Base-by-base conservation (phyloP, 2,329 filamentous ascomycete species). In the Magnaporthiopsis incrustans region DNA sequence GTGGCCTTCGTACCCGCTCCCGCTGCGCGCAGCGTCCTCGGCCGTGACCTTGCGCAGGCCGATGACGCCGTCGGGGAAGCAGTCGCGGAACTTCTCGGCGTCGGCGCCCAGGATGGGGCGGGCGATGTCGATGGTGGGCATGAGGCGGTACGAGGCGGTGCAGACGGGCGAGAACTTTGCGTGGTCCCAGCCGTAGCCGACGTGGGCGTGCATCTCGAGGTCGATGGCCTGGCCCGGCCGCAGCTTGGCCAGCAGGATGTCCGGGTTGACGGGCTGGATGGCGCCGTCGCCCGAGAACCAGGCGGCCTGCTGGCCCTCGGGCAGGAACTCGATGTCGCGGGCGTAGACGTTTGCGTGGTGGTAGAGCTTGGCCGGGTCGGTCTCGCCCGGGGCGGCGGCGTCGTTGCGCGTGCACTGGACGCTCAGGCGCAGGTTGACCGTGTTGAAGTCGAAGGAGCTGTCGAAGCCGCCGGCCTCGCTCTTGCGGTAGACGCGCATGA, bases 111-210 rank as follows among this genome's bases (percentile, higher is more conserved):
- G 74, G 66, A 99, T 98, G 26, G 95, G 95, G 69, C 84, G 80
- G 59, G 83, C 80, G 73, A 99, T 98, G 68, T 85, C 83, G 76
- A 99, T 98, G 69, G 88, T 88, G 10, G 95, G 95, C 73, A 99
- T 79, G 26, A 99, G 84, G 61, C 95, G 87, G 79, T 99, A 99
- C 30, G 90, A 91, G 3, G 95, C 95, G 1, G 95, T 97, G 3
- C 94, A 93, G 50, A 98, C 95, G 60, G 95, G 95, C 0, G 92
- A 97, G 80, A 95, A 99, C 77, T 99, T 99, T 70, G 95, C 89
- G 76, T 99, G 95, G 77, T 99, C 95, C 68, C 89, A 87, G 60
- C 95, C 95, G 69, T 96, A 87, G 66, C 96, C 95, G 79, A 97
- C 96, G 78, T 96, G 88, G 79, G 94, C 95, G 80, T 98, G 93